A percentile compares a stretch with the other conserved stretches of the same genome.
phyloP scores from a whole-genome alignment of 306 rosid species.

The Lathyrus sativus region DNA sequence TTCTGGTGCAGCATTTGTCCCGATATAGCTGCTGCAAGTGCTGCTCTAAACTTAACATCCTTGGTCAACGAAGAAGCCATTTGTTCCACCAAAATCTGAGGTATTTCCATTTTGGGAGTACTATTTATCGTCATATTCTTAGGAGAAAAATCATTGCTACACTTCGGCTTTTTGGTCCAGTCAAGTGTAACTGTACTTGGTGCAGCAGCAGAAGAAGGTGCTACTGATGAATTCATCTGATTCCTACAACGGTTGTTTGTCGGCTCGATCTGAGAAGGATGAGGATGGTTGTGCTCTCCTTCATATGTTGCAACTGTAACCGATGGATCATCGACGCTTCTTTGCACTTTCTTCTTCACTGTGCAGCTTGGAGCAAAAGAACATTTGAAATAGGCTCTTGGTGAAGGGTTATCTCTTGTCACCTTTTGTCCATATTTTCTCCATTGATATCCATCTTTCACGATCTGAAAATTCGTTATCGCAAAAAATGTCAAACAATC shows the following conservation, averaged over 20 bases:
- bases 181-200: constrained; percentile 55
- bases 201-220: constrained; percentile 48
- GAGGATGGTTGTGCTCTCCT: constrained; percentile 94
- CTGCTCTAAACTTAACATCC: constrained; percentile 90
- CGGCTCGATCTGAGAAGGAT: constrained; percentile 59
- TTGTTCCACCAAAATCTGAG: constrained; percentile 73
- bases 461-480: constrained; percentile 53
- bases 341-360: constrained; percentile 94
- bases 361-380: constrained; percentile 94
- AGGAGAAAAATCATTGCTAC: constrained; percentile 37
- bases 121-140: constrained; percentile 30
- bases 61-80: constrained; percentile 92
- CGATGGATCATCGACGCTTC: constrained; percentile 90
- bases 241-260: constrained; percentile 48
- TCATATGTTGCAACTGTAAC: constrained; percentile 89
- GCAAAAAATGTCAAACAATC: constrained; percentile 28
- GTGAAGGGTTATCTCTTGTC: constrained; percentile 95
- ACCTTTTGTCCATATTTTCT: constrained; percentile 98
- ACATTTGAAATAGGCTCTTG: constrained; percentile 98
- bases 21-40: constrained; percentile 87
- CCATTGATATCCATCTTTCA: constrained; percentile 97
- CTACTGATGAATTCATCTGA: constrained; percentile 32
- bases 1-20: constrained; percentile 61
- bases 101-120: constrained; percentile 49
- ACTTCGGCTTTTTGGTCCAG: constrained; percentile 55